Evolutionary conservation across 179 eudicot genomes (phyloP).

Genomic region (Gypsophila paniculata): DNA sequence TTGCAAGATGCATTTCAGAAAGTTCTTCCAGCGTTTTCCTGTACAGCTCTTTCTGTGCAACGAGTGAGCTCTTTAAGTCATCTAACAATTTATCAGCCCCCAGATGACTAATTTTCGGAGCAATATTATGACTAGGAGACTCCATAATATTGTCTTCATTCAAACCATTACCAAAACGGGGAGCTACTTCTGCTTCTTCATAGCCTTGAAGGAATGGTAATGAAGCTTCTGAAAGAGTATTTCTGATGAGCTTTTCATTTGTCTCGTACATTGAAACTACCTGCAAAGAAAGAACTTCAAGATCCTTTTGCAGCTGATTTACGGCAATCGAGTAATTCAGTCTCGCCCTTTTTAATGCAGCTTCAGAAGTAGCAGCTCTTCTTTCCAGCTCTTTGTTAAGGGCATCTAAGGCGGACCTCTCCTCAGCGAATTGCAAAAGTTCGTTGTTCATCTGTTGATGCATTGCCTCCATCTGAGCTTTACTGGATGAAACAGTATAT

Average conservation of each 20-base stretch:
- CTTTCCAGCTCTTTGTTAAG: slow-evolving; percentile 78
- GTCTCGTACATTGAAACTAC: slow-evolving; percentile 89
- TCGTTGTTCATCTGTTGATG: slow-evolving; percentile 65
- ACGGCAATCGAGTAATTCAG: slow-evolving; percentile 93
- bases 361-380: slow-evolving; percentile 74
- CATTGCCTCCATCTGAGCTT: slow-evolving; percentile 76
- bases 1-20: slow-evolving; percentile 51
- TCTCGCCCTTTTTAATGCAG: slow-evolving; percentile 79
- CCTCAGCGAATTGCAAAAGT: slow-evolving; percentile 51
- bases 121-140: slow-evolving; percentile 32
- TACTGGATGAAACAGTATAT: slow-evolving; percentile 54
- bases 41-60: slow-evolving; percentile 65
- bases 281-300: slow-evolving; percentile 83
- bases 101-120: slow-evolving; percentile 32
- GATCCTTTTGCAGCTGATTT: slow-evolving; percentile 86
- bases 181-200: slow-evolving; percentile 28
- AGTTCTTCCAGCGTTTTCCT: slow-evolving; percentile 73
- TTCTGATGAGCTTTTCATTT: slow-evolving; percentile 70
- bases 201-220: slow-evolving; percentile 33
- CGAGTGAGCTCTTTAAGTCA: slow-evolving; percentile 60
- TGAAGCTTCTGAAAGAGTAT: slow-evolving; percentile 61
- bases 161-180: slow-evolving; percentile 25
- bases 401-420: slow-evolving; percentile 55
- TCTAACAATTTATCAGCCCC: slow-evolving; percentile 58
- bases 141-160: slow-evolving; percentile 25